These are phyloP conservation scores for Agrocybe pediades DNA, from an alignment of 768 basidiomycete species.

Conservation along the genomic window DNA sequence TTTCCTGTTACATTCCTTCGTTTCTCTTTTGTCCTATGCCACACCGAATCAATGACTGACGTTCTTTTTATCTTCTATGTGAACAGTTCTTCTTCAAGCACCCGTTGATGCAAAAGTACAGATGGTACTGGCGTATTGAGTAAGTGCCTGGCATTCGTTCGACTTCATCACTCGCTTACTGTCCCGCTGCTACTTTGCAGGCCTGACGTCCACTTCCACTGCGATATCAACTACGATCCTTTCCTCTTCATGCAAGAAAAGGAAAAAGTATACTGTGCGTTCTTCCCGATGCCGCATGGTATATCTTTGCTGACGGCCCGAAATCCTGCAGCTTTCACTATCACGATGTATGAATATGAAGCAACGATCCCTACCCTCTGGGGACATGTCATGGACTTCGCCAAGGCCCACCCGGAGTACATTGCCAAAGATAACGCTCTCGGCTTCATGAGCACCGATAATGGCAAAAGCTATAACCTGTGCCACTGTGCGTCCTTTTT, in stretches of 20 bases:
- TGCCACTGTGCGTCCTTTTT: constrained; percentile 56
- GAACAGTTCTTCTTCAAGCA: constrained; percentile 73
- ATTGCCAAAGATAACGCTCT: constrained; percentile 61
- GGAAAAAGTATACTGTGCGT: constrained; percentile 64
- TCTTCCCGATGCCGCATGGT: neutral
- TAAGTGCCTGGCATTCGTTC: constrained; percentile 23
- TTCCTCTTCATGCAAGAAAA: constrained; percentile 74
- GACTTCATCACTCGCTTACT: neutral
- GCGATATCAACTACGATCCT: constrained; percentile 66
- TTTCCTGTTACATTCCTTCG: neutral
- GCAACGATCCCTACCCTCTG: constrained; percentile 79
- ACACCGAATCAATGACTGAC: neutral
- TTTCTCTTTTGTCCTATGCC: neutral
- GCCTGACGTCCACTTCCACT: constrained; percentile 76
- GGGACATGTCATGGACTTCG: constrained; percentile 67
- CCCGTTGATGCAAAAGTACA: constrained; percentile 61
- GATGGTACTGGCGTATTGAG: constrained; percentile 85
- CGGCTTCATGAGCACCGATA: constrained; percentile 48
- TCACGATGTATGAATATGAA: constrained; percentile 73
- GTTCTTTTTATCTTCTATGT: neutral
- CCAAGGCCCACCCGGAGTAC: constrained; percentile 52
- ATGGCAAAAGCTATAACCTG: constrained; percentile 66
- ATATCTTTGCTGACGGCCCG: neutral
- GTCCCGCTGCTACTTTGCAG: constrained; percentile 27
- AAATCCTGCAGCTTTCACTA: constrained; percentile 53